A percentile compares a stretch with the other conserved stretches of the same genome.
phyloP scores from a whole-genome alignment of 139 green algal genomes.

The Chlamydomonas eustigma region DNA sequence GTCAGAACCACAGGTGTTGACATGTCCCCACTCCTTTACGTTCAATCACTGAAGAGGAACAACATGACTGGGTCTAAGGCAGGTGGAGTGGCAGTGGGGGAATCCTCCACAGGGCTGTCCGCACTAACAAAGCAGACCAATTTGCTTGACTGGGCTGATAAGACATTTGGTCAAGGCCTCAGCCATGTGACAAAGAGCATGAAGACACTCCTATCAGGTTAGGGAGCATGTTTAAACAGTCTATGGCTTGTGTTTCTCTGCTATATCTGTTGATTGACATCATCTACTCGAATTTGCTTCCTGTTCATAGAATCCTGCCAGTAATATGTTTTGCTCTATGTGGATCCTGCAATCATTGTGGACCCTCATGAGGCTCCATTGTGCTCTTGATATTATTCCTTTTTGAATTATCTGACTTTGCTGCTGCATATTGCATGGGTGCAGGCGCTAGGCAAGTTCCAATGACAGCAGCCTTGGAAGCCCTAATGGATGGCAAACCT shows the following conservation, averaged over 20 bases:
- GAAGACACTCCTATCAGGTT: constrained; percentile 72
- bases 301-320: too few relatives aligned
- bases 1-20: constrained; percentile 60
- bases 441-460: constrained; percentile 51
- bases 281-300: too few relatives aligned
- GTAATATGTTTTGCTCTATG: too few relatives aligned
- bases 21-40: constrained; percentile 79
- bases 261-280: too few relatives aligned
- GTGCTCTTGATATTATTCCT: too few relatives aligned
- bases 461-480: constrained; percentile 81
- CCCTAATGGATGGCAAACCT: constrained; percentile 78
- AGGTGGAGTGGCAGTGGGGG: constrained; percentile 4
- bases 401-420: too few relatives aligned
- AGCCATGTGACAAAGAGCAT: constrained; percentile 85
- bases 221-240: too few relatives aligned
- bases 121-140: constrained; percentile 44
- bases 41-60: constrained; percentile 80
- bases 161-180: constrained; percentile 85
- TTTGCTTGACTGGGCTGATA: constrained; percentile 90
- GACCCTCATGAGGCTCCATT: too few relatives aligned
- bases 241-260: too few relatives aligned
- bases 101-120: background rate
- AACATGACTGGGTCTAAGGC: constrained; percentile 54
- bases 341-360: too few relatives aligned
- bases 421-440: too few relatives aligned